phyloP scores from a whole-genome alignment of 2,329 filamentous ascomycete genomes.

The Orbilia oligospora region DNA sequence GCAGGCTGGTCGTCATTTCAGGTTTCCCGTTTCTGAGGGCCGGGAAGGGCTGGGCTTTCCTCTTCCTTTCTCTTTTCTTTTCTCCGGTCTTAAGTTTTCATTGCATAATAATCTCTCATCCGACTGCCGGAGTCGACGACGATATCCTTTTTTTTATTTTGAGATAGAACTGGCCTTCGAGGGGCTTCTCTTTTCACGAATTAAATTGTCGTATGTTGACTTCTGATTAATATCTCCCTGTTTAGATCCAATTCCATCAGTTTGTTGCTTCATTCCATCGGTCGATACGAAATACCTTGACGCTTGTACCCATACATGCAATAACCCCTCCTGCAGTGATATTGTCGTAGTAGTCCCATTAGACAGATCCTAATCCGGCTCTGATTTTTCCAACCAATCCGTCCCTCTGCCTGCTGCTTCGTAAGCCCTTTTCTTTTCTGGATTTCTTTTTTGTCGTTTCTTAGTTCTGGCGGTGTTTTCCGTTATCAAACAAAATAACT shows the following conservation, averaged over 20 bases:
- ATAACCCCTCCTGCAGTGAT: constrained; percentile 6
- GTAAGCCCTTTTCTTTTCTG: constrained; percentile 3
- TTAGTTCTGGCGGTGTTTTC: constrained; percentile 15
- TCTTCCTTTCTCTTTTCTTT: constrained; percentile 16
- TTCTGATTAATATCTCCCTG: constrained; percentile 2
- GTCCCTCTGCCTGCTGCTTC: neutral
- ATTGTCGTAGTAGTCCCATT: neutral
- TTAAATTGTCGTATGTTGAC: neutral
- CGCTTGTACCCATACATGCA: constrained; percentile 6
- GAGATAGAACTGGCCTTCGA: neutral
- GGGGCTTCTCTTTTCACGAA: neutral
- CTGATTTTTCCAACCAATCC: neutral
- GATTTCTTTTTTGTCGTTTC: neutral
- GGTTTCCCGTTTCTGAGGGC: constrained; percentile 37
- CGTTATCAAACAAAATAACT: constrained; percentile 14
- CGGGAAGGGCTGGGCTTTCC: constrained; percentile 30
- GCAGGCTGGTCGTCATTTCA: constrained; percentile 54
- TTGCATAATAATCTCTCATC: constrained; percentile 17
- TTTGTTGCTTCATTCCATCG: constrained; percentile 38
- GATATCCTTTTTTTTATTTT: constrained; percentile 1
- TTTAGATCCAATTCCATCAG: constrained; percentile 33
- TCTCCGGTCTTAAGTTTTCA: constrained; percentile 14
- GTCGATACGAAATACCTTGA: constrained; percentile 18
- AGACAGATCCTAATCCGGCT: neutral
- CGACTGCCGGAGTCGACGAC: constrained; percentile 12